These are phyloP conservation scores for Candida anglica DNA, from an alignment of 805 yeast genomes.

Conservation along the genomic window DNA sequence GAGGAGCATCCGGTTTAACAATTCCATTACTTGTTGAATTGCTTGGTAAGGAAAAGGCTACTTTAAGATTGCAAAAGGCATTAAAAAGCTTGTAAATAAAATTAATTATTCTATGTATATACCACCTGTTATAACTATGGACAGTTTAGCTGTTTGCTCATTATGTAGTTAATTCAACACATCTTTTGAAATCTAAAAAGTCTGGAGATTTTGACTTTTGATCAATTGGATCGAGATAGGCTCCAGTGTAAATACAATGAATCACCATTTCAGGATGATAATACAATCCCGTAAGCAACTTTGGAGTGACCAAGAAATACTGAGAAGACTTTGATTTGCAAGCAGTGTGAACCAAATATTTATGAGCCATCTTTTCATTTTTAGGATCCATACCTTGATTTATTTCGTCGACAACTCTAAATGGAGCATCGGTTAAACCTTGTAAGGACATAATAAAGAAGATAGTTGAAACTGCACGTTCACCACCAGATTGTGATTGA, in stretches of 20 bases:
- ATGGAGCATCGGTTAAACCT: slow-evolving; percentile 83
- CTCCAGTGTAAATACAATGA: slow-evolving; percentile 65
- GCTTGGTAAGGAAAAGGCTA: slow-evolving; percentile 44
- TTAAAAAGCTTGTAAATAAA: slow-evolving; percentile 4
- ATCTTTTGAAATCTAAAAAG: slow-evolving; percentile 29
- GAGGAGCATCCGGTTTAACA: slow-evolving; percentile 65
- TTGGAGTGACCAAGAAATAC: slow-evolving; percentile 91
- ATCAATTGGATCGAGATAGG: slow-evolving; percentile 15
- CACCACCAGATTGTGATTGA: slow-evolving; percentile 97
- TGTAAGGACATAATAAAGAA: slow-evolving; percentile 88
- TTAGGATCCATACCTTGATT: slow-evolving; percentile 98
- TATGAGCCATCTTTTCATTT: slow-evolving; percentile 84
- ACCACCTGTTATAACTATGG: neutral
- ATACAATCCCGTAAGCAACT: slow-evolving; percentile 70
- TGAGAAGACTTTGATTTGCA: slow-evolving; percentile 62
- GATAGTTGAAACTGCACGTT: slow-evolving; percentile 91
- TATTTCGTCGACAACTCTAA: slow-evolving; percentile 94
- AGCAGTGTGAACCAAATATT: slow-evolving; percentile 79
- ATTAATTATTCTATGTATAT: neutral
- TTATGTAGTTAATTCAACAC: too few species aligned
- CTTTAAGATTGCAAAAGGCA: slow-evolving; percentile 17
- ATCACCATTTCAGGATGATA: slow-evolving; percentile 79
- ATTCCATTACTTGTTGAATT: slow-evolving; percentile 54
- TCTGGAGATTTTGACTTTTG: slow-evolving; percentile 11
- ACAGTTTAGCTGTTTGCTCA: neutral